Evolutionary conservation across 768 basidiomycete species (phyloP).

Genomic region (Hysterangium stoloniferum): DNA sequence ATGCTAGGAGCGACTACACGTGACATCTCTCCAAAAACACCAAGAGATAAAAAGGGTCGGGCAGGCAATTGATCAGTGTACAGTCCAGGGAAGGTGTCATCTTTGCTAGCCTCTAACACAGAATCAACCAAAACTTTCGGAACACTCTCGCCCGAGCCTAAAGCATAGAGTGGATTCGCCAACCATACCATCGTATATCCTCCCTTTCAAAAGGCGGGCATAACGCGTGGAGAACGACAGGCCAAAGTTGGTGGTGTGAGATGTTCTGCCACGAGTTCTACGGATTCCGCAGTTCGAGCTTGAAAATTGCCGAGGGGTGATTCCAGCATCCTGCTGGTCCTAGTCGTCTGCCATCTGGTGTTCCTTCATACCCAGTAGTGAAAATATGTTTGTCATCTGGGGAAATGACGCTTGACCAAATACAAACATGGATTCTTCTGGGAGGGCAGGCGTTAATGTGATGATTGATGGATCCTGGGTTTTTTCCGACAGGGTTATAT

Average conservation of each 20-base stretch:
- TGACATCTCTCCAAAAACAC: background rate
- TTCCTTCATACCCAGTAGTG: slow-evolving; percentile 55
- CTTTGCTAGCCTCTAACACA: slow-evolving; percentile 30
- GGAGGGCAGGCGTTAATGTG: slow-evolving; percentile 8
- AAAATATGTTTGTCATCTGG: slow-evolving; percentile 34
- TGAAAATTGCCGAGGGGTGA: slow-evolving; percentile 50
- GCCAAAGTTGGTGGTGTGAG: slow-evolving; percentile 38
- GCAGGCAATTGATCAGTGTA: slow-evolving; percentile 44
- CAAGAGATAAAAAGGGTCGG: slow-evolving; percentile 30
- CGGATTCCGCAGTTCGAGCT: slow-evolving; percentile 29
- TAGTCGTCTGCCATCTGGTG: slow-evolving; percentile 47
- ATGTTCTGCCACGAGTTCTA: slow-evolving; percentile 14
- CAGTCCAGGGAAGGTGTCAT: slow-evolving; percentile 51
- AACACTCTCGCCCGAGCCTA: slow-evolving; percentile 25
- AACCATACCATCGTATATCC: slow-evolving; percentile 41
- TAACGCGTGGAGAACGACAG: slow-evolving; percentile 53
- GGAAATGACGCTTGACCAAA: slow-evolving; percentile 54
- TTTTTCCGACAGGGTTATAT: too few species aligned
- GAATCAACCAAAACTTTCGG: slow-evolving; percentile 32
- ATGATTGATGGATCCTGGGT: slow-evolving; percentile 18
- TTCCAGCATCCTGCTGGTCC: slow-evolving; percentile 57
- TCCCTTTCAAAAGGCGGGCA: slow-evolving; percentile 16
- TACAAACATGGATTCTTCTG: slow-evolving; percentile 14
- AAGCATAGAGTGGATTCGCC: slow-evolving; percentile 40
- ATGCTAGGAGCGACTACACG: slow-evolving; percentile 39